A percentile compares a stretch with the other conserved stretches of the same genome.
Evolutionary conservation across 768 basidiomycete genomes (phyloP).

Genomic region (Daedaleopsis nitida): DNA sequence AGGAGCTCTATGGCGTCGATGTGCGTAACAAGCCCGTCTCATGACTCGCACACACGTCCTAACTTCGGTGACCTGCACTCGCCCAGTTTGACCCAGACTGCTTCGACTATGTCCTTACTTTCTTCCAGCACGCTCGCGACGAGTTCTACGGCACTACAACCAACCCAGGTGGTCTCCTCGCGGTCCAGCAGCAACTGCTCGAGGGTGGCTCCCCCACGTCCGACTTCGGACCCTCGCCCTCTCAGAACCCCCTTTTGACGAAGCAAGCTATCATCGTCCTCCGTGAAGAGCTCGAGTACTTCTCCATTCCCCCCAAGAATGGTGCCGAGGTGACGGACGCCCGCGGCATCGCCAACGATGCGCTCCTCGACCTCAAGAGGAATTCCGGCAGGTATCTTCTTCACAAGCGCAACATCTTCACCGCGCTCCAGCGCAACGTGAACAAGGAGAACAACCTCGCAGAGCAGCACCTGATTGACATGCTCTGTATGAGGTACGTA

Average conservation of each 20-base stretch:
- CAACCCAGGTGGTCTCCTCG: slow-evolving; percentile 68
- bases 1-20: slow-evolving; percentile 95
- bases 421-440: slow-evolving; percentile 96
- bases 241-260: slow-evolving; percentile 88
- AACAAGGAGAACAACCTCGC: slow-evolving; percentile 99
- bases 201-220: slow-evolving; percentile 63
- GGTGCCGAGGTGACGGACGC: slow-evolving; percentile 66
- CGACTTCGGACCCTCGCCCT: slow-evolving; percentile 61
- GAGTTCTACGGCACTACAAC: slow-evolving; percentile 84
- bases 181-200: slow-evolving; percentile 77
- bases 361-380: slow-evolving; percentile 79
- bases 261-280: slow-evolving; percentile 99
- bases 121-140: slow-evolving; percentile 88
- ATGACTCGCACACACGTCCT: slow-evolving; percentile 6
- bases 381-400: slow-evolving; percentile 87
- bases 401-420: slow-evolving; percentile 91
- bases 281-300: slow-evolving; percentile 97
- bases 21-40: slow-evolving; percentile 53
- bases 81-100: slow-evolving; percentile 94
- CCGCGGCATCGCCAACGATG: slow-evolving; percentile 77
- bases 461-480: slow-evolving; percentile 99
- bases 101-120: slow-evolving; percentile 89
- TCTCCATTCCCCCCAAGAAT: slow-evolving; percentile 85
- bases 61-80: not conserved
- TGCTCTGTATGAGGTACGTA: slow-evolving; percentile 97